A percentile compares a stretch with the other conserved stretches of the same genome.
phyloP scores from a whole-genome alignment of 352 stramenopile genomes.

The Plasmopara halstedii region DNA sequence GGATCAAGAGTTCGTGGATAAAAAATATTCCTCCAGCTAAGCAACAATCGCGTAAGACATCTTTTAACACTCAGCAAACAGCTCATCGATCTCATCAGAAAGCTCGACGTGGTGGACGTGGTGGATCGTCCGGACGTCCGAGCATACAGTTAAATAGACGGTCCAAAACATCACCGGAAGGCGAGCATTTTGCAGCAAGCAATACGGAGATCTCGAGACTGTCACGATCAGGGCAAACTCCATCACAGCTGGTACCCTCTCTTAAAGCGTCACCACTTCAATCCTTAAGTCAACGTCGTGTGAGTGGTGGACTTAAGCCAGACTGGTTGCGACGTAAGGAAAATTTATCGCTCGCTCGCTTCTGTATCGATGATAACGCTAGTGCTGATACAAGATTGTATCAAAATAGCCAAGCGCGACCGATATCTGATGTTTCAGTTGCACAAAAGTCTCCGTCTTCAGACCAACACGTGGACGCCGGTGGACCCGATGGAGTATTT shows the following conservation, averaged over 20 bases:
- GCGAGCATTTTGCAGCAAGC: slow-evolving; percentile 7
- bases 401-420: slow-evolving; percentile 16
- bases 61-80: neutral
- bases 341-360: slow-evolving; percentile 46
- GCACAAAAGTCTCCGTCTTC: slow-evolving; percentile 5
- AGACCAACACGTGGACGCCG: slow-evolving; percentile 33
- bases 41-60: slow-evolving; percentile 7
- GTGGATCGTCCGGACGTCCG: slow-evolving; percentile 13
- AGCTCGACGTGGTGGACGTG: slow-evolving; percentile 20
- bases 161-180: slow-evolving; percentile 3
- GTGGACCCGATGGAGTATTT: slow-evolving; percentile 46
- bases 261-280: too few relatives aligned
- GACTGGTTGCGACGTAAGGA: slow-evolving; percentile 69
- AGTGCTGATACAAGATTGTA: slow-evolving; percentile 47
- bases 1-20: slow-evolving; percentile 65
- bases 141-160: slow-evolving; percentile 15
- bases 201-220: slow-evolving; percentile 27
- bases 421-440: slow-evolving; percentile 15
- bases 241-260: too few relatives aligned
- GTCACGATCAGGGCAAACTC: neutral
- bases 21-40: slow-evolving; percentile 30
- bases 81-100: neutral
- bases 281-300: slow-evolving; percentile 11
- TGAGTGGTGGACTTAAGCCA: slow-evolving; percentile 42
- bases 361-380: slow-evolving; percentile 47